Evolutionary conservation across 2,329 filamentous ascomycete species (phyloP).

Genomic region (Pseudomassariella vexata): DNA sequence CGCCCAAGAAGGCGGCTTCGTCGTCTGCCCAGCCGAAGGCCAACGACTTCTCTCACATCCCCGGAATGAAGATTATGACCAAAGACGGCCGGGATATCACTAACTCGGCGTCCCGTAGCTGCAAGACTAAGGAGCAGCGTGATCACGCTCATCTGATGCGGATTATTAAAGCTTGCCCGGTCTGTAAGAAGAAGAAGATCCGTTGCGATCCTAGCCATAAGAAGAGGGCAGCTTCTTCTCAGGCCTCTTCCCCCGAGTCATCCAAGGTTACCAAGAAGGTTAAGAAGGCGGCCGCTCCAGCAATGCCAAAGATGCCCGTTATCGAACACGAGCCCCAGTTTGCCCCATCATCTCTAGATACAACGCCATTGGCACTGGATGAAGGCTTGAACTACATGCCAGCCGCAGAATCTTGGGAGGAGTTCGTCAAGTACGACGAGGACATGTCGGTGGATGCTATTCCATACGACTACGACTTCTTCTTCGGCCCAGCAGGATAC

Average conservation of each 20-base stretch:
- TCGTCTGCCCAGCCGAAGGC: slow-evolving; percentile 12
- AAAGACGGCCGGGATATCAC: slow-evolving; percentile 59
- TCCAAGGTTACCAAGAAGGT: slow-evolving; percentile 36
- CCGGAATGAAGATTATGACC: slow-evolving; percentile 63
- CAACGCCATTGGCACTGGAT: slow-evolving; percentile 14
- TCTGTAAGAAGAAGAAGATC: slow-evolving; percentile 58
- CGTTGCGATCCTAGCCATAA: slow-evolving; percentile 57
- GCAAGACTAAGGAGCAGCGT: slow-evolving; percentile 63
- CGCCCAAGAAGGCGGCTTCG: slow-evolving; percentile 21
- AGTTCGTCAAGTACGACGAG: slow-evolving; percentile 40
- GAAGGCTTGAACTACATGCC: too few relatives aligned
- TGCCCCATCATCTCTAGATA: slow-evolving; percentile 13
- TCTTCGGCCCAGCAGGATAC: slow-evolving; percentile 35
- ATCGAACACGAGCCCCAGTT: slow-evolving; percentile 10
- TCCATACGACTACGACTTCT: slow-evolving; percentile 39
- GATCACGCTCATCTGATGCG: slow-evolving; percentile 63
- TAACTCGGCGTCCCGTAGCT: slow-evolving; percentile 54
- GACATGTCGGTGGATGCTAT: slow-evolving; percentile 25
- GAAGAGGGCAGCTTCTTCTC: slow-evolving; percentile 34
- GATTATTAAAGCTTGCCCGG: slow-evolving; percentile 61
- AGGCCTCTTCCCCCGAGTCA: slow-evolving; percentile 21
- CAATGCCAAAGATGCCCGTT: slow-evolving; percentile 12
- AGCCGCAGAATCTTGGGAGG: slow-evolving; percentile 33
- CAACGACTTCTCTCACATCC: slow-evolving; percentile 46
- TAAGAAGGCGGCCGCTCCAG: slow-evolving; percentile 22